phyloP scores from a whole-genome alignment of 2,329 filamentous ascomycete species.

The Fusarium sp. region DNA sequence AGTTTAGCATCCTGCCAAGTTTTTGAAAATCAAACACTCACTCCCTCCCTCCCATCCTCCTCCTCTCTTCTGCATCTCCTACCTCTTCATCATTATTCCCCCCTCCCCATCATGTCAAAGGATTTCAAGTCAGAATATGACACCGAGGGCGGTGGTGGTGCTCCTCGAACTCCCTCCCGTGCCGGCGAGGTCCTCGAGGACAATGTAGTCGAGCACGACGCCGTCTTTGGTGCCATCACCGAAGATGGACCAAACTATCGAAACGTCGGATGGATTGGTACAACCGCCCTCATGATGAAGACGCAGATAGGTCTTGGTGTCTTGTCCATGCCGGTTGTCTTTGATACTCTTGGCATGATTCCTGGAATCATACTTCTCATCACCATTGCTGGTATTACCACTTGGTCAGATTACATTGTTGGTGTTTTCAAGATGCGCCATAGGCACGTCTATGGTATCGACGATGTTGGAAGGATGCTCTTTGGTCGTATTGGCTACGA shows the following conservation, averaged over 20 bases:
- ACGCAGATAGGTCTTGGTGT: conserved; percentile 59
- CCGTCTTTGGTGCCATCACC: conserved; percentile 44
- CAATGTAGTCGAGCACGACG: conserved; percentile 29
- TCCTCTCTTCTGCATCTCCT: not conserved
- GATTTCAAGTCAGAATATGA: not conserved
- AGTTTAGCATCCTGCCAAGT: not conserved
- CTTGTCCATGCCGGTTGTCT: conserved; percentile 59
- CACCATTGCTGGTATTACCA: conserved; percentile 53
- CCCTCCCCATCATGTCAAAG: not conserved
- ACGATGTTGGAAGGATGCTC: conserved; percentile 61
- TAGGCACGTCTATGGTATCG: conserved; percentile 63
- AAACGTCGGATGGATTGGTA: conserved; percentile 55
- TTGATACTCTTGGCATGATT: conserved; percentile 59
- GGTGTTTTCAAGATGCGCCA: conserved; percentile 63
- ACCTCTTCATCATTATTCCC: not conserved
- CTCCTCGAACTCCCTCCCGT: not conserved
- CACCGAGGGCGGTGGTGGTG: not conserved
- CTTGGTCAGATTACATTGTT: conserved; percentile 50
- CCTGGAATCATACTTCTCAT: conserved; percentile 59
- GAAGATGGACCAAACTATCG: conserved; percentile 46
- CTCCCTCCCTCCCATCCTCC: not conserved
- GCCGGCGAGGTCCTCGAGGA: not conserved
- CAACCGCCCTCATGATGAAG: conserved; percentile 59
- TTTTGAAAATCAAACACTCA: not conserved
- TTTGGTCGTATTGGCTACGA: conserved; percentile 60